Evolutionary conservation across 306 rosid species (phyloP), one percentile per base, ranked within the genome.

Genomic region (Potentilla sterilis): DNA sequence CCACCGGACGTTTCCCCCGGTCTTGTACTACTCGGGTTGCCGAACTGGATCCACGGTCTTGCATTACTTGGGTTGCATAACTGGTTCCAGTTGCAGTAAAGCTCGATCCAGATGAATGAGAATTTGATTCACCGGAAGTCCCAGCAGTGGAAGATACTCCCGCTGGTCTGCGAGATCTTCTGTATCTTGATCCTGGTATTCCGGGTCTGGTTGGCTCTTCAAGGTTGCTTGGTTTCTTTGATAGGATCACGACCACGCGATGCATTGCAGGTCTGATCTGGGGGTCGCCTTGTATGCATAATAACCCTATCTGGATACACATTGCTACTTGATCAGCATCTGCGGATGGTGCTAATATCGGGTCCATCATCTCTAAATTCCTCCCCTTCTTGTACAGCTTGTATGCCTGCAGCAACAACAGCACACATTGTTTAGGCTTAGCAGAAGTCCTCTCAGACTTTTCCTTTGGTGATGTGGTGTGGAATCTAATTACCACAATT

Each of bases 141-240:
- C 89, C 94, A 7, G 63, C 81, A 2, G 86, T 83, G 32, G 98
- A 82, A 22, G 97, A 84, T 57, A 69, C 52, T 10, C 75, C 78
- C 11, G 75, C 64, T 4, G 83, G 84, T 21, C 87, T 62, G 48
- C 78, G 86, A 38, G 74, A 48, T 78, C 90, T 89, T 86, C 96
- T 79, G 47, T 90, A 92, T 52, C 96, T 84, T 22, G 89, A 62
- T 43, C 98, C 92, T 0, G 96, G 90, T 1, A 84, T 28, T 32
- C 90, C 98, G 0, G 99, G 99, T 69, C 96, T 81, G 0, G 83
- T 84, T 42, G 97, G 96, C 76, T 95, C 96, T 15, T 90, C 92
- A 81, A 95, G 79, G 73, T 85, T 83, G 15, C 88, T 87, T 0
- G 92, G 88, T 71, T 83, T 95, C 83, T 82, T 88, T 1, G 97